Conservation (phyloP, 1,139 yeast species). For the Debaryomyces subglobosus region DNA sequence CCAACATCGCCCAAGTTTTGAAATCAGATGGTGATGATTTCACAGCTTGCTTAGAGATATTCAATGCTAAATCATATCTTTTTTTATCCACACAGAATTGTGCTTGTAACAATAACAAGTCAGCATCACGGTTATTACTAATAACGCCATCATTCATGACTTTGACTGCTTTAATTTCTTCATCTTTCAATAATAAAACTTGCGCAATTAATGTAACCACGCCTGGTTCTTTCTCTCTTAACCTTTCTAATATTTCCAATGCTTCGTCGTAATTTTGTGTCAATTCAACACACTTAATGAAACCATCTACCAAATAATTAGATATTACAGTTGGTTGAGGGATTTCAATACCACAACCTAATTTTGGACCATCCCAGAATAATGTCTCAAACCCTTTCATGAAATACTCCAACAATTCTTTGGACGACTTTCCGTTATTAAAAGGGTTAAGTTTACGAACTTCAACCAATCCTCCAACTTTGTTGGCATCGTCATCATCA, state of each 20-base stretch:
- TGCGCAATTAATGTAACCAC: constrained; percentile 60
- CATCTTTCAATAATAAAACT: constrained; percentile 59
- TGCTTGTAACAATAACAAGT: constrained; percentile 63
- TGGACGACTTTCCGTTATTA: constrained; percentile 39
- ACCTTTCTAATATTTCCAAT: constrained; percentile 51
- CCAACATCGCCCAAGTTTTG: constrained; percentile 77
- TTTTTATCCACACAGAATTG: constrained; percentile 68
- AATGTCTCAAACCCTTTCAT: constrained; percentile 62
- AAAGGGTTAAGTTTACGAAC: constrained; percentile 61
- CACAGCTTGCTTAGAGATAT: constrained; percentile 74
- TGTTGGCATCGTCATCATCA: constrained; percentile 62
- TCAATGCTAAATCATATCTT: constrained; percentile 71
- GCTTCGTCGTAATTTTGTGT: constrained; percentile 69
- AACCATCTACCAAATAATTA: constrained; percentile 78
- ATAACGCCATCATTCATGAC: constrained; percentile 63
- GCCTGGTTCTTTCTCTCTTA: constrained; percentile 46
- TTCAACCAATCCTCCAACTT: constrained; percentile 55
- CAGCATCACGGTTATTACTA: constrained; percentile 64
- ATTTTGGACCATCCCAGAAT: constrained; percentile 65
- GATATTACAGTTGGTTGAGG: constrained; percentile 70
- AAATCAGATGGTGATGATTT: constrained; percentile 85
- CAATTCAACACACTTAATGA: constrained; percentile 62
- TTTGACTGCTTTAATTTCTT: constrained; percentile 78
- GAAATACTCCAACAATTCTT: constrained; percentile 54
- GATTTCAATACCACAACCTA: constrained; percentile 69